A percentile compares a stretch with the other conserved stretches of the same genome.
These are phyloP conservation scores for Piper longum DNA, from an alignment of 164 flowering plant genomes.

Conservation along the genomic window DNA sequence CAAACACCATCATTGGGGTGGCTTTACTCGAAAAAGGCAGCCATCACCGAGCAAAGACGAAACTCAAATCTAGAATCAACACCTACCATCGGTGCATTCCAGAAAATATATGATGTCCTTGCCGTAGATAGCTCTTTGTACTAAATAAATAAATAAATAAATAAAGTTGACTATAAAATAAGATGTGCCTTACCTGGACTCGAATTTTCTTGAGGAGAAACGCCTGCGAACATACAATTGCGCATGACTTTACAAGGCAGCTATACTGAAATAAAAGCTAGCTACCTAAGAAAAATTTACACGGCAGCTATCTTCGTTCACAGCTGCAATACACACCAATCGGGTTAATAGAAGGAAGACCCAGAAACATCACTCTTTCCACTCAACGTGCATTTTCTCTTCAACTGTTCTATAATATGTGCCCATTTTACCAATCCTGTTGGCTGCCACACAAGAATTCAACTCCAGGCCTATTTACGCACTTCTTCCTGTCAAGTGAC, in stretches of 20 bases:
- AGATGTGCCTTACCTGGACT: background rate
- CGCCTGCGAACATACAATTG: constrained; percentile 9
- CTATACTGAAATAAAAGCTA: constrained; percentile 23
- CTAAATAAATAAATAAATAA: no score
- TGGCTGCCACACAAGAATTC: constrained; percentile 8
- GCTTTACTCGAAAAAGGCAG: no score
- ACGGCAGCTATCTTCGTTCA: constrained; percentile 25
- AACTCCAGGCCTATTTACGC: constrained; percentile 18
- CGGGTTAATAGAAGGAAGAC: constrained; percentile 5
- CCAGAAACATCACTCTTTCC: constrained; percentile 19
- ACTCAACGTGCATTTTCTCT: constrained; percentile 10
- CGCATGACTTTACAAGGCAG: constrained; percentile 36
- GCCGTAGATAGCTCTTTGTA: no score
- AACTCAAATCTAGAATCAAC: no score
- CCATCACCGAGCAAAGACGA: no score
- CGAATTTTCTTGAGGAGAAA: background rate
- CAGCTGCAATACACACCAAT: constrained; percentile 17
- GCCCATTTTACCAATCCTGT: constrained; percentile 17
- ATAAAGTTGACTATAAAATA: no score
- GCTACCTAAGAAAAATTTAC: constrained; percentile 53
- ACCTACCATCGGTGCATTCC: no score
- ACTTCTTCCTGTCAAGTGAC: constrained; percentile 23
- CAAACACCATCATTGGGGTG: no score
- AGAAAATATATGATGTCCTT: no score
- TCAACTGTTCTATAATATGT: constrained; percentile 11